Conservation (phyloP, 2,329 filamentous ascomycete genomes). For the Scedosporium apiospermum region DNA sequence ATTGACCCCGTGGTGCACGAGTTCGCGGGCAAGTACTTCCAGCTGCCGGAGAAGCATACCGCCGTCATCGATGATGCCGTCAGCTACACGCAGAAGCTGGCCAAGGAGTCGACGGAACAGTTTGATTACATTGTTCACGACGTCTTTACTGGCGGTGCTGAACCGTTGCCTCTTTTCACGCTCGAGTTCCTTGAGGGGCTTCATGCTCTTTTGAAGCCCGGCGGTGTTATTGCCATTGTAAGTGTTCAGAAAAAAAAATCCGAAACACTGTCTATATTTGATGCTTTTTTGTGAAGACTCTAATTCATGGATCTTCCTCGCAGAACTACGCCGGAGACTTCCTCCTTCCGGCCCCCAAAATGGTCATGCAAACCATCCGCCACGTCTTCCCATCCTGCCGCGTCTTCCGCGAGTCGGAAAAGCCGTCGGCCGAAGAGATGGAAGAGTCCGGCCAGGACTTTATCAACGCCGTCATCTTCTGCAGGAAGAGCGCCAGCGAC, state of each 20-base stretch:
- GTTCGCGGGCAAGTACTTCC: conserved; percentile 76
- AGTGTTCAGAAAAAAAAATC: conserved; percentile 22
- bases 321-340: conserved; percentile 95
- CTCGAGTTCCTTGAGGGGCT: conserved; percentile 70
- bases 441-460: conserved; percentile 56
- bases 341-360: conserved; percentile 60
- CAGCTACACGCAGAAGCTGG: conserved; percentile 46
- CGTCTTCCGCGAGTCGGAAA: conserved; percentile 71
- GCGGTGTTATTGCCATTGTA: conserved; percentile 83
- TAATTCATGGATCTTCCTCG: too few species aligned
- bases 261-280: too few species aligned
- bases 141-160: conserved; percentile 92
- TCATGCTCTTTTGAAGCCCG: conserved; percentile 58
- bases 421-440: conserved; percentile 31
- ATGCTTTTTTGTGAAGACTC: too few species aligned
- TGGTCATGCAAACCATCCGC: conserved; percentile 75
- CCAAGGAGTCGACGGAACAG: conserved; percentile 30
- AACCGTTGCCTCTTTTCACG: conserved; percentile 83
- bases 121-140: conserved; percentile 97
- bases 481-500: conserved; percentile 48
- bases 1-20: conserved; percentile 84
- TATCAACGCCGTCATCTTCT: conserved; percentile 95
- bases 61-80: conserved; percentile 78
- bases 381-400: conserved; percentile 82
- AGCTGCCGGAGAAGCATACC: conserved; percentile 65